phyloP scores from a whole-genome alignment of 306 rosid genomes.

The Benincasa hispida region DNA sequence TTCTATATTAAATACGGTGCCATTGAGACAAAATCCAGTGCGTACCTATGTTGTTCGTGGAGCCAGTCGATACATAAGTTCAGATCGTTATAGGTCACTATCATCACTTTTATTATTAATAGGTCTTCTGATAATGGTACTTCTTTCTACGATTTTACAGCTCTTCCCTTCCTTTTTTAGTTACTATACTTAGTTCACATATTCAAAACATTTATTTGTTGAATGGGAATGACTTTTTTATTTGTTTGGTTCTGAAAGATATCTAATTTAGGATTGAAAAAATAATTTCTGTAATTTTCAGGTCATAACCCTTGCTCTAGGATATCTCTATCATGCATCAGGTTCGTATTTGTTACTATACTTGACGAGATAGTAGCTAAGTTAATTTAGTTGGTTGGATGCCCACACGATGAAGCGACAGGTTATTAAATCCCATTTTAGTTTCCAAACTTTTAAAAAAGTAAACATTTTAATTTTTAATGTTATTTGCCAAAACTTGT shows the following conservation, averaged over 20 bases:
- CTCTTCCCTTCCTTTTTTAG: not conserved
- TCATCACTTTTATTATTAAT: slow-evolving; percentile 49
- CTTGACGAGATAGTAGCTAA: not conserved
- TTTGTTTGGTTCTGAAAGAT: not conserved
- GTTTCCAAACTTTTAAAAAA: not conserved
- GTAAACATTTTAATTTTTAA: not conserved
- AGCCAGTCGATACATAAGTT: slow-evolving; percentile 45
- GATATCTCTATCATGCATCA: slow-evolving; percentile 54
- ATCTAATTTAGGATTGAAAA: not conserved
- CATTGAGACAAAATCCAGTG: slow-evolving; percentile 55
- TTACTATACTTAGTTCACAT: not conserved
- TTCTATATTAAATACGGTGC: slow-evolving; percentile 24
- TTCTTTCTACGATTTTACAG: slow-evolving; percentile 5
- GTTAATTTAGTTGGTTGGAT: not conserved
- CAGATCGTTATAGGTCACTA: slow-evolving; percentile 54
- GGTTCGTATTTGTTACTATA: slow-evolving; percentile 44
- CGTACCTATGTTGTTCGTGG: slow-evolving; percentile 52
- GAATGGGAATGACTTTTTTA: not conserved
- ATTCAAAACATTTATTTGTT: not conserved
- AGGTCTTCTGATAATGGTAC: slow-evolving; percentile 60
- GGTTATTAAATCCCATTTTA: not conserved
- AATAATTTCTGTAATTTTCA: slow-evolving; percentile 22
- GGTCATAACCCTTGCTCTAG: slow-evolving; percentile 50
- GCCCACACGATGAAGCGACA: not conserved
- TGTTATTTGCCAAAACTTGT: not conserved